Conservation (phyloP, 176 grass and related monocot genomes). For the Oryza rufipogon region DNA sequence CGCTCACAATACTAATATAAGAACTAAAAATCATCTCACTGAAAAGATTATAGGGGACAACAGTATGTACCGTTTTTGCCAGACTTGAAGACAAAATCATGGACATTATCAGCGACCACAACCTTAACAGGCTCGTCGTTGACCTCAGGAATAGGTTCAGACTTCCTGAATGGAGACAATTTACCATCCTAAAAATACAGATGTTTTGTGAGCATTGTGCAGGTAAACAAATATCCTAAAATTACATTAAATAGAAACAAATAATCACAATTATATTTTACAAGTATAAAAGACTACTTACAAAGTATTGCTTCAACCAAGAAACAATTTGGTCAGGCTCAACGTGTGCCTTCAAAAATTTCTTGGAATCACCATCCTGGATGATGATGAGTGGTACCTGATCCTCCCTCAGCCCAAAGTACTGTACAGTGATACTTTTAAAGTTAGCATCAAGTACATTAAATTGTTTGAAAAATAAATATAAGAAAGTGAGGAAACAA, state of each 20-base stretch:
- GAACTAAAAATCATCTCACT: background rate
- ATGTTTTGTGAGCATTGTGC: background rate
- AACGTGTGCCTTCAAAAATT: constrained; percentile 81
- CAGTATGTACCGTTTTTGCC: constrained; percentile 77
- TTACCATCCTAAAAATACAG: constrained; percentile 67
- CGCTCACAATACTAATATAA: background rate
- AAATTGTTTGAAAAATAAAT: background rate
- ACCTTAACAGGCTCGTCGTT: constrained; percentile 90
- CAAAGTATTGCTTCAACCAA: constrained; percentile 84
- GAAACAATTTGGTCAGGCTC: constrained; percentile 65
- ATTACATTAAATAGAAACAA: background rate
- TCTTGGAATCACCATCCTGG: constrained; percentile 70
- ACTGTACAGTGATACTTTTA: constrained; percentile 40
- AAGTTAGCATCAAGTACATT: constrained; percentile 9
- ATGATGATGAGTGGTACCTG: constrained; percentile 78
- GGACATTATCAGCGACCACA: constrained; percentile 74
- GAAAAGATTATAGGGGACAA: background rate
- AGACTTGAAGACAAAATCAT: constrained; percentile 79
- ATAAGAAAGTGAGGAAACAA: constrained; percentile 16
- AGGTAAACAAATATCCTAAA: background rate
- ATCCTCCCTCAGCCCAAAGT: constrained; percentile 82
- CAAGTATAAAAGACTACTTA: constrained; percentile 32
- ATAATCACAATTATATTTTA: background rate
- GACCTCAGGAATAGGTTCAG: constrained; percentile 78
- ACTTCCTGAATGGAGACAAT: constrained; percentile 76